Base-by-base conservation (phyloP, 352 stramenopile genomes). In the Peronospora belbahrii region DNA sequence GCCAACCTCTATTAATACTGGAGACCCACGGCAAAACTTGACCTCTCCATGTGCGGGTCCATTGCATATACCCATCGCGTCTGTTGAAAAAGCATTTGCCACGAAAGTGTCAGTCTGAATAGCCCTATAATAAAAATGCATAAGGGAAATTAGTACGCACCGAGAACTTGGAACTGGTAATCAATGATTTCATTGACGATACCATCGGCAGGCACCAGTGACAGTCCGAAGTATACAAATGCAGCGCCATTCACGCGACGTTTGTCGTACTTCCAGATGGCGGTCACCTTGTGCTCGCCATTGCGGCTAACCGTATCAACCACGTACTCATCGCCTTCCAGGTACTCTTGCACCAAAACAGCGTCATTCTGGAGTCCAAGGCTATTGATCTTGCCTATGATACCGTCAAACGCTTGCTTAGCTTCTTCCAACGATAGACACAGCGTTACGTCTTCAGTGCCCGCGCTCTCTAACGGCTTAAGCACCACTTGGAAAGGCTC, bases 211-310 rank as follows among this genome's bases (percentile, higher is more conserved):
- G 81, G 76, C 9, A 88, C 74, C 44, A 90, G 52, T 13, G 78
- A 89, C 10, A 93, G 51, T 4, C 78, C 76, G 42, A 93, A 97
- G 65, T 98, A 98, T 6, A 98, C 95, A 61, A 98, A 98, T 11
- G 88, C 85, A 4, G 88, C 89, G 40, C 90, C 63, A 59, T 98
- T 98, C 28, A 96, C 84, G 6, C 81, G 74, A 32, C 95, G 76
- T 74, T 98, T 98, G 66, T 98, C 95, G 62, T 98, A 98, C 61
- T 96, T 95, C 96, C 95, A 99, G 9, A 98, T 80, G 14, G 93
- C 95, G 25, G 88, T 86, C 34, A 97, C 83, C 56, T 98, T 98
- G 67, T 97, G 86, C 42, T 91, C 58, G 4, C 95, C 95, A 54
- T 96, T 69, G 38, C 81, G 83, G 45, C 76, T 96, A 9, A 98